These are phyloP conservation scores for Allium sativum DNA, from an alignment of 106 monocot genomes.

Conservation along the genomic window DNA sequence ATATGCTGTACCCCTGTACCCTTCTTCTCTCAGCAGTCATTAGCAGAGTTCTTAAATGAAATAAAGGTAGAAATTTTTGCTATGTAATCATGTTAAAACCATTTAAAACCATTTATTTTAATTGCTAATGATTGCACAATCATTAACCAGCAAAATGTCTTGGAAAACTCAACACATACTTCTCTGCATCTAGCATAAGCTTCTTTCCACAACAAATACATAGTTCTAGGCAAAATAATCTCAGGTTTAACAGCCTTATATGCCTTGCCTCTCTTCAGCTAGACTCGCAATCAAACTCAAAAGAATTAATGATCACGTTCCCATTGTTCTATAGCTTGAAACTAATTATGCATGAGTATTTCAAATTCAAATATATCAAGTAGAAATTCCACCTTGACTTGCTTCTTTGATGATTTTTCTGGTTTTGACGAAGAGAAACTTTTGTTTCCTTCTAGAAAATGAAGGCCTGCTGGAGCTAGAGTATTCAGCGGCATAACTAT, in stretches of 20 bases:
- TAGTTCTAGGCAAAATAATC: slow-evolving; percentile 21
- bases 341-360: background rate
- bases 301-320: background rate
- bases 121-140: background rate
- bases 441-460: background rate
- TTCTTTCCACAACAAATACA: slow-evolving; percentile 41
- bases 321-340: background rate
- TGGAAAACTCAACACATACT: slow-evolving; percentile 91
- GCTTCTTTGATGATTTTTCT: background rate
- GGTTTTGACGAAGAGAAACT: background rate
- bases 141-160: slow-evolving; percentile 55
- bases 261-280: background rate
- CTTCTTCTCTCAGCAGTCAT: too few species aligned
- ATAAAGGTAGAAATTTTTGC: background rate
- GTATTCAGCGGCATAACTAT: background rate
- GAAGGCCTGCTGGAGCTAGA: background rate
- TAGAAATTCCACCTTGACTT: background rate
- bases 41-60: too few species aligned
- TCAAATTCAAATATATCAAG: background rate
- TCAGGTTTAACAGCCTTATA: slow-evolving; percentile 32
- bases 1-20: too few species aligned
- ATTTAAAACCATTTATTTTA: background rate
- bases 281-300: slow-evolving; percentile 40
- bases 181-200: slow-evolving; percentile 79
- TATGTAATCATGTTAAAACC: background rate